A percentile compares a stretch with the other conserved stretches of the same genome.
Conservation (phyloP, 495 filamentous ascomycete species). For the Tuber brumale region DNA sequence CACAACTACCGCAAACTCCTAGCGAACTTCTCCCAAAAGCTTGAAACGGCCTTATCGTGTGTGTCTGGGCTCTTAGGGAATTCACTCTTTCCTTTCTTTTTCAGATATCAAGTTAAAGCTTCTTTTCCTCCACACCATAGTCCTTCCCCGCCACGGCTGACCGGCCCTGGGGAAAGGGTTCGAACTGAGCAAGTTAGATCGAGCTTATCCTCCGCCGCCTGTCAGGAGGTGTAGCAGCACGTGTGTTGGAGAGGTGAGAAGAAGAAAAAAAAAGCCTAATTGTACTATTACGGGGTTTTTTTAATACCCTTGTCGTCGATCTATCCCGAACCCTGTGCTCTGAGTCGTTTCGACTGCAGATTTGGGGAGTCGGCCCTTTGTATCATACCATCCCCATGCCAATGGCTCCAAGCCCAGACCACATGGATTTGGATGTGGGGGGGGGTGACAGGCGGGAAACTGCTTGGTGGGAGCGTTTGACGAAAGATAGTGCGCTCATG, state of each 20-base stretch:
- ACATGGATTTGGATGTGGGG: neutral
- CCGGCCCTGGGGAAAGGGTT: neutral
- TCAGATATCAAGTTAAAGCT: neutral
- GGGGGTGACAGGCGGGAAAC: neutral
- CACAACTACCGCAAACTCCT: constrained; percentile 1
- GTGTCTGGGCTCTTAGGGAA: neutral
- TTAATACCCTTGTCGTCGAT: neutral
- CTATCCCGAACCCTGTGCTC: neutral
- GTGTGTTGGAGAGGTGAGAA: neutral
- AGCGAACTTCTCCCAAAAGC: neutral
- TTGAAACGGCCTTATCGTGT: constrained; percentile 1
- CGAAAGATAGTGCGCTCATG: neutral
- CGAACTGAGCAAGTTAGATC: neutral
- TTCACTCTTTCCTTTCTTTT: neutral
- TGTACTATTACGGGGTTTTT: neutral
- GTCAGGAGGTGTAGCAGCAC: neutral
- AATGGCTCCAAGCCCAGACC: neutral
- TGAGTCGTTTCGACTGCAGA: constrained; percentile 4
- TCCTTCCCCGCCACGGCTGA: neutral
- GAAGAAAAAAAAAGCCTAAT: neutral
- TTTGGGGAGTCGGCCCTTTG: neutral
- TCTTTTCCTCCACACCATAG: neutral
- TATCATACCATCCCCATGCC: neutral
- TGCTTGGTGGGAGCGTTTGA: neutral
- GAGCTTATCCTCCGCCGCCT: neutral